Evolutionary conservation across 2,329 filamentous ascomycete genomes (phyloP), one percentile per base, ranked within the genome.

Genomic region (Teratosphaeria destructans): DNA sequence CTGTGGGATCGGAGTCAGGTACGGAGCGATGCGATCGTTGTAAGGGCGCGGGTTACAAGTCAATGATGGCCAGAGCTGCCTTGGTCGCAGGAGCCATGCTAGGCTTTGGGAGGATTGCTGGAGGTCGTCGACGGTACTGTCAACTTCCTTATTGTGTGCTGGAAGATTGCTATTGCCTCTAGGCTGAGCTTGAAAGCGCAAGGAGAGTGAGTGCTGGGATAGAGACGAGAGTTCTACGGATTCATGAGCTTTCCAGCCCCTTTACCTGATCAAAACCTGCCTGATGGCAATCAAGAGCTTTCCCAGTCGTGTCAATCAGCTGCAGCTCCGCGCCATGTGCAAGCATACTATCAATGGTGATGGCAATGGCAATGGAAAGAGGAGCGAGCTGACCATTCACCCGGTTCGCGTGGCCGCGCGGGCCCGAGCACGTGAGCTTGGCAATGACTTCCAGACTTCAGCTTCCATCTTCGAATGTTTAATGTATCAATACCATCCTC

Each of bases 1-100:
- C 66, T 67, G 60, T 27, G 4, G 19, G n/a, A 5, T n/a, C 10
- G 43, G n/a, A n/a, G n/a, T 49, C 43, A 49, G 19, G 16, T 49
- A 23, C 43, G 5, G 43, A 4, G 43, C 5, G 19, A 19, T 19
- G 43, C 5, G 16, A 49, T 19, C 16, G 43, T 23, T 1, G 16
- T 2, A n/a, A 3, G 43, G 23, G 3, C 8, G 43, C 3, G 43
- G 16, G n/a, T 26, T 49, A 49, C 43, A 49, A 49, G 43, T 49
- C 43, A 11, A 49, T 49, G 43, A 49, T 49, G 43, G 43, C 43
- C 43, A 49, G 16, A 5, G 43, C 43, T 10, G 43, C 43, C 8
- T 49, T 49, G 16, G 43, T 19, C 43, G 16, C 16, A 6, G 43
- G n/a, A 10, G 43, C 16, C 43, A 49, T 49, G 16, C 7, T 19